Conservation (phyloP, 2,329 filamentous ascomycete genomes). For the Cercospora sp. region DNA sequence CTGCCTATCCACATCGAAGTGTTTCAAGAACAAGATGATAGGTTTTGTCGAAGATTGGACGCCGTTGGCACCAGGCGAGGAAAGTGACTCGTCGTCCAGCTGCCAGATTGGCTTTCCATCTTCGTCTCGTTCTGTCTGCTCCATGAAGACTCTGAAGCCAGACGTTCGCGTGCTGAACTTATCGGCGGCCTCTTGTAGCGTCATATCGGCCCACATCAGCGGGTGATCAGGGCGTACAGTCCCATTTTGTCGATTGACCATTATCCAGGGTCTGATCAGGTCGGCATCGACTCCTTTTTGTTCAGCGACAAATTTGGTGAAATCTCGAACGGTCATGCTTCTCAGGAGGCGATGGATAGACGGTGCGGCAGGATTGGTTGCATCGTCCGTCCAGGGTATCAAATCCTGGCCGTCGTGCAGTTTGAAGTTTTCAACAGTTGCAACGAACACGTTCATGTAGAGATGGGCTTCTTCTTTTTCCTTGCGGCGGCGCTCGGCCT, state of each 20-base stretch:
- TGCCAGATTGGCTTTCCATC: conserved; percentile 74
- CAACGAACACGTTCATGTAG: conserved; percentile 80
- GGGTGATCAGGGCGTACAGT: conserved; percentile 89
- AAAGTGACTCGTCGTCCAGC: conserved; percentile 56
- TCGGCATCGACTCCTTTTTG: conserved; percentile 68
- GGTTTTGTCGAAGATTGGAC: conserved; percentile 44
- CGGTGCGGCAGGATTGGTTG: conserved; percentile 68
- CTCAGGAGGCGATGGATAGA: conserved; percentile 71
- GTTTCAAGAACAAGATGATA: conserved; percentile 88
- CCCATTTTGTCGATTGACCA: conserved; percentile 98
- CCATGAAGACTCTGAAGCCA: conserved; percentile 80
- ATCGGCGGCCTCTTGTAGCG: conserved; percentile 61
- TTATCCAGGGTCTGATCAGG: conserved; percentile 82
- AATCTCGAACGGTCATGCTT: conserved; percentile 72
- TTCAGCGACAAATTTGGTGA: conserved; percentile 68
- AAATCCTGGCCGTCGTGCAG: conserved; percentile 83
- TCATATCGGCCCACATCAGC: conserved; percentile 73
- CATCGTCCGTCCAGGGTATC: conserved; percentile 56
- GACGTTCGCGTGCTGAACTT: conserved; percentile 68
- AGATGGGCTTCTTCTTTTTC: conserved; percentile 93
- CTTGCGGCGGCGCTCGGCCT: conserved; percentile 73
- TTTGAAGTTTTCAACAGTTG: conserved; percentile 78
- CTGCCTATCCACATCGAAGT: conserved; percentile 80
- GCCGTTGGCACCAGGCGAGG: conserved; percentile 47
- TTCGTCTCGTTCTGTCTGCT: conserved; percentile 68